These are phyloP conservation scores for Theobroma grandiflorum DNA, from an alignment of 441 rosid species.

Conservation along the genomic window DNA sequence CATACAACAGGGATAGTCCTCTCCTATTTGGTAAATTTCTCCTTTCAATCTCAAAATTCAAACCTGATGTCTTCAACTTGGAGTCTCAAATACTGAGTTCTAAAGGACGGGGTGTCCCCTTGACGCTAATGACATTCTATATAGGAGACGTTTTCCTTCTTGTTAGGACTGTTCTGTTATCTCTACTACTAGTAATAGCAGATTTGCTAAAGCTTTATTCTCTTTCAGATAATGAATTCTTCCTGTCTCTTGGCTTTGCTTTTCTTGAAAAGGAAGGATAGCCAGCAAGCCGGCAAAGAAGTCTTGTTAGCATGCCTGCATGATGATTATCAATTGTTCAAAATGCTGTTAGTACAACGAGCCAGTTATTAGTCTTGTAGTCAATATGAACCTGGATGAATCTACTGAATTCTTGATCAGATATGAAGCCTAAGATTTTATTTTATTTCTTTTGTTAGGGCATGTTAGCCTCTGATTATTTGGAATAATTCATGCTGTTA, in stretches of 20 bases:
- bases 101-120: not conserved
- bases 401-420: too few relatives aligned
- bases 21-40: not conserved
- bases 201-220: not conserved
- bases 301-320: constrained; percentile 32
- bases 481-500: not conserved
- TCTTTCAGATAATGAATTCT: constrained; percentile 16
- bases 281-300: constrained; percentile 41
- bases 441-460: not conserved
- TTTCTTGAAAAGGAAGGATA: constrained; percentile 30
- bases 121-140: not conserved
- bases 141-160: not conserved
- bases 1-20: not conserved
- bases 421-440: too few relatives aligned
- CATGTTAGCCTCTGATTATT: not conserved
- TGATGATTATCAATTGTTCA: not conserved
- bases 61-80: not conserved
- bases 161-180: not conserved
- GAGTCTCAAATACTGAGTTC: not conserved
- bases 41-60: not conserved
- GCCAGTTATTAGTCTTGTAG: too few relatives aligned
- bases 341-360: not conserved
- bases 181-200: not conserved
- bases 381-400: too few relatives aligned
- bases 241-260: constrained; percentile 10